Conservation (phyloP, 2,329 filamentous ascomycete genomes). For the Diaporthe destruens region DNA sequence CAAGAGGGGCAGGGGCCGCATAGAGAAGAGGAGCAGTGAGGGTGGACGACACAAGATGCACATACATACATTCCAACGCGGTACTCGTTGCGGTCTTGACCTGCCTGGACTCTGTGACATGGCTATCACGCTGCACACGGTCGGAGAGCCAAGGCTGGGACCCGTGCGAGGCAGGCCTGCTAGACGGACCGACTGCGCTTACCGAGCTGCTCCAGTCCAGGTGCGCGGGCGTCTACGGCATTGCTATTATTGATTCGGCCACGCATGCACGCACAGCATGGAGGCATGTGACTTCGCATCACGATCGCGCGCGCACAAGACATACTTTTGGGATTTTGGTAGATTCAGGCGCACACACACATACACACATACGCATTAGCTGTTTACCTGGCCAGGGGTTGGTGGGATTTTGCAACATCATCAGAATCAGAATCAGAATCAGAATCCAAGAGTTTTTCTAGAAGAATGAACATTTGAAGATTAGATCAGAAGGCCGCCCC, state of each 20-base stretch:
- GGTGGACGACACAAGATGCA: background rate
- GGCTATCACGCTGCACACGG: background rate
- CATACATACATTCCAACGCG: background rate
- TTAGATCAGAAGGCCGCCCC: background rate
- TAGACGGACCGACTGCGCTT: background rate
- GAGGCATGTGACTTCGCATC: conserved; percentile 10
- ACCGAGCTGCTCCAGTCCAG: background rate
- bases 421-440: too few relatives aligned
- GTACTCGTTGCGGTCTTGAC: too few relatives aligned
- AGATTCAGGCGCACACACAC: background rate
- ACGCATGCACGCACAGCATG: background rate
- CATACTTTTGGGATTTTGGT: background rate
- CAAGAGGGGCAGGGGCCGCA: too few relatives aligned
- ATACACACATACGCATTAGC: background rate
- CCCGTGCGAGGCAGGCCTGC: too few relatives aligned
- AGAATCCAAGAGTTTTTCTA: conserved; percentile 15
- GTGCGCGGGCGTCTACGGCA: background rate
- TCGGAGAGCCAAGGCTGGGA: too few relatives aligned
- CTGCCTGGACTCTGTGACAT: background rate
- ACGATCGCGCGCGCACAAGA: background rate
- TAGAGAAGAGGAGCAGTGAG: too few relatives aligned
- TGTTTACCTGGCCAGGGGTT: background rate
- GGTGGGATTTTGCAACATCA: background rate
- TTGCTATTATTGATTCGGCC: conserved; percentile 15
- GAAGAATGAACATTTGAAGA: background rate